Evolutionary conservation across 1,139 yeast genomes (phyloP).

Genomic region (Zygoascus hellenicus): DNA sequence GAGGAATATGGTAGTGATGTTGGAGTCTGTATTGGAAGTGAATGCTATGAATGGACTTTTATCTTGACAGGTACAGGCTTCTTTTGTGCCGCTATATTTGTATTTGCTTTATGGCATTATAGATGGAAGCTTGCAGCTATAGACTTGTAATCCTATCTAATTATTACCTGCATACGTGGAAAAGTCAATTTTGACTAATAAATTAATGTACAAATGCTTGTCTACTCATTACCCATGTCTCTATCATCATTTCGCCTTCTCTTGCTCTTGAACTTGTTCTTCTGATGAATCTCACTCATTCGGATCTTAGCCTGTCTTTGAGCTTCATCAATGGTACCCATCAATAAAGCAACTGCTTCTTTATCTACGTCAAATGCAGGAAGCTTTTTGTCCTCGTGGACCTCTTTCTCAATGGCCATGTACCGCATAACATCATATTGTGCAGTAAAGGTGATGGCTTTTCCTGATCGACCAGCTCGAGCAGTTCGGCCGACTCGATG

Average conservation of each 20-base stretch:
- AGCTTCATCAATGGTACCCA: slow-evolving; percentile 87
- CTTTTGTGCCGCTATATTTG: slow-evolving; percentile 18
- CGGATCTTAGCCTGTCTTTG: slow-evolving; percentile 72
- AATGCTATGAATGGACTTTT: slow-evolving; percentile 26
- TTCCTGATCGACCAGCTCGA: slow-evolving; percentile 94
- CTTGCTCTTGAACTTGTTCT: slow-evolving; percentile 34
- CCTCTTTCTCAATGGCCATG: slow-evolving; percentile 65
- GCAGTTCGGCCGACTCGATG: slow-evolving; percentile 99
- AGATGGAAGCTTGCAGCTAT: slow-evolving; percentile 19
- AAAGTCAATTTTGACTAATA: slow-evolving; percentile 1
- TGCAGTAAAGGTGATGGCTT: slow-evolving; percentile 83
- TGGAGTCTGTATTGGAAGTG: slow-evolving; percentile 19
- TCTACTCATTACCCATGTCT: slow-evolving; percentile 27
- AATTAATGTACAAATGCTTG: neutral
- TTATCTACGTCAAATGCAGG: slow-evolving; percentile 81
- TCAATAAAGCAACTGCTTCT: slow-evolving; percentile 70
- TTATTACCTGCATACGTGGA: neutral
- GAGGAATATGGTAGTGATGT: slow-evolving; percentile 36
- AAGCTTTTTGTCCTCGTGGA: slow-evolving; percentile 62
- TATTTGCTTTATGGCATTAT: slow-evolving; percentile 19
- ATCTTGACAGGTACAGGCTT: slow-evolving; percentile 22
- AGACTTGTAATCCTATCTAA: slow-evolving; percentile 8
- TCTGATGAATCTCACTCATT: slow-evolving; percentile 24
- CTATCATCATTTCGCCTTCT: slow-evolving; percentile 27
- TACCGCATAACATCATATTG: slow-evolving; percentile 91